Conservation (phyloP, 2,329 filamentous ascomycete species). For the Fusarium armeniacum region DNA sequence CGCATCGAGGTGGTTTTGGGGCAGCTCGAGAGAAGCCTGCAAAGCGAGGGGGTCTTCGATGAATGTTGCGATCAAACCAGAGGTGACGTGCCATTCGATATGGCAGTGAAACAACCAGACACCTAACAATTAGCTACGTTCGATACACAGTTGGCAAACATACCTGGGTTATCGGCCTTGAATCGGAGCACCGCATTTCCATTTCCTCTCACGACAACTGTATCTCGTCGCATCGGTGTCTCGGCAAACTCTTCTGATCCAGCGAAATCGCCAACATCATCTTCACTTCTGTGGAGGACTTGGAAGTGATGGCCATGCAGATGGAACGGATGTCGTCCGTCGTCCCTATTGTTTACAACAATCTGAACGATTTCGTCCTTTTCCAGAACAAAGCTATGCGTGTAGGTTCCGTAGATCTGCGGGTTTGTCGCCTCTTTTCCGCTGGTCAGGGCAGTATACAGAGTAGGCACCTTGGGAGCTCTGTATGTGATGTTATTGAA, state of each 20-base stretch:
- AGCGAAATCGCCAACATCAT: slow-evolving; percentile 70
- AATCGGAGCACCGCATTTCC: slow-evolving; percentile 79
- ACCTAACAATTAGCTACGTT: slow-evolving; percentile 50
- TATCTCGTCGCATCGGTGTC: slow-evolving; percentile 77
- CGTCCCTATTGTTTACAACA: slow-evolving; percentile 81
- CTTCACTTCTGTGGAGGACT: slow-evolving; percentile 70
- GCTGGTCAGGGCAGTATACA: slow-evolving; percentile 80
- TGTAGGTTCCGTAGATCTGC: slow-evolving; percentile 74
- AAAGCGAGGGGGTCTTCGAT: slow-evolving; percentile 74
- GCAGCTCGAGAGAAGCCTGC: slow-evolving; percentile 72
- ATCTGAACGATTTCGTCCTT: slow-evolving; percentile 79
- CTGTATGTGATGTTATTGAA: slow-evolving; percentile 85
- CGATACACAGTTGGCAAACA: slow-evolving; percentile 26
- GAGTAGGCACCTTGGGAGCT: slow-evolving; percentile 79
- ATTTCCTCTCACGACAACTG: slow-evolving; percentile 72
- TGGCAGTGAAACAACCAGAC: slow-evolving; percentile 85
- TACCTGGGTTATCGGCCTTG: slow-evolving; percentile 74
- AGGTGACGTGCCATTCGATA: slow-evolving; percentile 81
- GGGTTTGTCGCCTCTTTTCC: slow-evolving; percentile 71
- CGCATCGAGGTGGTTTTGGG: slow-evolving; percentile 67
- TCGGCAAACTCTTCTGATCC: slow-evolving; percentile 63
- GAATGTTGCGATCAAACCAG: slow-evolving; percentile 75
- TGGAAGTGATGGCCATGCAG: slow-evolving; percentile 84
- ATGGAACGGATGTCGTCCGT: slow-evolving; percentile 80
- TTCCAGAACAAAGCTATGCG: slow-evolving; percentile 76